These are phyloP conservation scores for Nannochloropsis oceanica DNA, from an alignment of 108 stramenopile species.

Conservation along the genomic window DNA sequence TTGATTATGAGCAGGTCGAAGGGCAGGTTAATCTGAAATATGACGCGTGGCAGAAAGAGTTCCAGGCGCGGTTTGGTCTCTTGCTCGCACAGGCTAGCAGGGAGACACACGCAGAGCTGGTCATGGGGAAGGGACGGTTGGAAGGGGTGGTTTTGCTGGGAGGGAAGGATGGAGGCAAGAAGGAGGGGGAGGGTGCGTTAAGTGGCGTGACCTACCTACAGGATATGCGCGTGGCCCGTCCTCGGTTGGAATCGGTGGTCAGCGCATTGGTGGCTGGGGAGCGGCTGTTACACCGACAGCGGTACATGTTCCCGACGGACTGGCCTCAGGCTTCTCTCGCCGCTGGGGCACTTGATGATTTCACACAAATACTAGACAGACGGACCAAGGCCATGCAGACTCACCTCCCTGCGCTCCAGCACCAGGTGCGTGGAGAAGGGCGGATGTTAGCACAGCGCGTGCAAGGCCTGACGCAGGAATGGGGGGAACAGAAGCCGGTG, in stretches of 20 bases:
- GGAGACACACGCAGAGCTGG: slow-evolving; percentile 44
- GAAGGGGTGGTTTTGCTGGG: not conserved
- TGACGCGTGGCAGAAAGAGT: slow-evolving; percentile 92
- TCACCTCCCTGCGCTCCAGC: slow-evolving; percentile 47
- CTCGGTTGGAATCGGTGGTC: slow-evolving; percentile 36
- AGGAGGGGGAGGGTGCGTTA: slow-evolving; percentile 67
- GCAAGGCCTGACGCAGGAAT: not conserved
- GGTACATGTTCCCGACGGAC: slow-evolving; percentile 61
- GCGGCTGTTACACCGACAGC: slow-evolving; percentile 63
- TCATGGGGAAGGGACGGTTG: slow-evolving; percentile 2
- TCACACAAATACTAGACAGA: slow-evolving; percentile 67
- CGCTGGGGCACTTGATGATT: slow-evolving; percentile 60
- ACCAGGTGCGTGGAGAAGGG: not conserved
- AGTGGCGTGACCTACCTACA: slow-evolving; percentile 75
- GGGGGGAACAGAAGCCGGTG: not conserved
- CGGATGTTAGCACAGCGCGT: not conserved
- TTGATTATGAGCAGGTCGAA: slow-evolving; percentile 67
- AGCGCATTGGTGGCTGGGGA: slow-evolving; percentile 57
- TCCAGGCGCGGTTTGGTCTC: slow-evolving; percentile 68
- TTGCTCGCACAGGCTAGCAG: slow-evolving; percentile 51
- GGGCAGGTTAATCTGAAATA: slow-evolving; percentile 84
- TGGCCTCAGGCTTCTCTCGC: slow-evolving; percentile 74
- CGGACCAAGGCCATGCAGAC: not conserved
- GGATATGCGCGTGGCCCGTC: slow-evolving; percentile 49
- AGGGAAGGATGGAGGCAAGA: slow-evolving; percentile 48